Conservation (phyloP, 225 moss, liverwort and hornwort species). For the Bryoerythrophyllum caledonicum region DNA sequence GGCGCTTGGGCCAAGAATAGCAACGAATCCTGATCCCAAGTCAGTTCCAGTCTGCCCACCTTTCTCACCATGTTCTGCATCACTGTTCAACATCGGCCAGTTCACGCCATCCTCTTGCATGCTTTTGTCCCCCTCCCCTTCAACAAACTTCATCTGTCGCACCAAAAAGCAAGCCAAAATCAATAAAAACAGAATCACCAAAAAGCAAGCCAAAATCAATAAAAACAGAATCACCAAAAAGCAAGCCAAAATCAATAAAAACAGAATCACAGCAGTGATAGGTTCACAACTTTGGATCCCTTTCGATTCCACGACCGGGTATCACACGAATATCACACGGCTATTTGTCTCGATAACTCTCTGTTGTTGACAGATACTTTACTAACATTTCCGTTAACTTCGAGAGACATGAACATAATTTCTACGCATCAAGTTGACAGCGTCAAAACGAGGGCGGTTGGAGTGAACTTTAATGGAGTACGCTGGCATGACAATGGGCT, state of each 20-base stretch:
- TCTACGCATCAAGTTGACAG: neutral
- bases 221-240: too few species aligned
- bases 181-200: too few species aligned
- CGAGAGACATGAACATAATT: neutral
- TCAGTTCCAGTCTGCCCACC: neutral
- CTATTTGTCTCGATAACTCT: too few species aligned
- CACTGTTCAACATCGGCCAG: neutral
- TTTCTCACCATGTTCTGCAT: neutral
- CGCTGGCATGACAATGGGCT: constrained; percentile 16
- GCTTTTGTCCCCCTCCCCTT: neutral
- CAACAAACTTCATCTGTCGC: too few species aligned
- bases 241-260: neutral
- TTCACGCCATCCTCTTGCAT: neutral
- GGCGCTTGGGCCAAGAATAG: neutral
- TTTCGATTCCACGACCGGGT: too few species aligned
- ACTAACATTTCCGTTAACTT: neutral
- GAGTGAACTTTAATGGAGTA: constrained; percentile 24
- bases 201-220: neutral
- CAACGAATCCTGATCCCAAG: neutral
- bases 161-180: neutral
- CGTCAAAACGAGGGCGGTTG: constrained; percentile 4
- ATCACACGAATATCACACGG: too few species aligned
- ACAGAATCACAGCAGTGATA: too few species aligned
- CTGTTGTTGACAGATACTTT: neutral
- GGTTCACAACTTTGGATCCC: too few species aligned